Evolutionary conservation across 1,284 basidiomycete species (phyloP), one percentile per base, ranked within the genome.

Genomic region (Cerioporus squamosus): DNA sequence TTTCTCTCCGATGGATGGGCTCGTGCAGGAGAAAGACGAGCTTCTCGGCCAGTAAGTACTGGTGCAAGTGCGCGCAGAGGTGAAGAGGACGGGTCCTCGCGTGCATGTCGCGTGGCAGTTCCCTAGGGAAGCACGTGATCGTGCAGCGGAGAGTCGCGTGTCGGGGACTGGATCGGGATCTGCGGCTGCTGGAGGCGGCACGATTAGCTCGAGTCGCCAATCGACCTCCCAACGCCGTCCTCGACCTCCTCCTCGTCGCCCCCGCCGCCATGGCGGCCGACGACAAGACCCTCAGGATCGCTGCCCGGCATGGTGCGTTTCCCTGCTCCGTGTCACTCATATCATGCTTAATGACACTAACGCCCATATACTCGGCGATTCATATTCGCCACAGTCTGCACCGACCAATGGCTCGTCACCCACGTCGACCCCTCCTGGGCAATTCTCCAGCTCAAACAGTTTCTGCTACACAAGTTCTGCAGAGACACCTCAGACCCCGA

Each of bases 391-490:
- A n/a, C 66, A 88, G 88, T 90, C 20, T 81, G 85, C 0, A 81
- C 84, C 59, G 88, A 90, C 70, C 87, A 89, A 73, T 90, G 88
- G 88, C 75, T 90, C 50, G 75, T 86, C 26, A 88, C 87, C 15
- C 85, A 86, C 66, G 69, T 88, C 64, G 80, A 85, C 64, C 75
- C 81, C 5, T 65, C 73, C 22, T 86, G 82, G 80, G 83, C 84
- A 64, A 77, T 90, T 47, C 77, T 78, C 20, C 79, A 87, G 36
- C 75, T 87, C 44, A 90, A 90, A 66, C 75, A 79, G 23, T 83
- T 81, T 76, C 72, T 89, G 29, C 78, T 91, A 42, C 72, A 80
- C 2, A 88, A 83, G 64, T 86, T 83, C 62, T 57, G 63, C 49
- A 40, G 24, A 53, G 59, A 70, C 18, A 64, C 74, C 55, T 60